Base-by-base conservation (phyloP, 192 early-diverging fungal species). In the Backusella australiensis region DNA sequence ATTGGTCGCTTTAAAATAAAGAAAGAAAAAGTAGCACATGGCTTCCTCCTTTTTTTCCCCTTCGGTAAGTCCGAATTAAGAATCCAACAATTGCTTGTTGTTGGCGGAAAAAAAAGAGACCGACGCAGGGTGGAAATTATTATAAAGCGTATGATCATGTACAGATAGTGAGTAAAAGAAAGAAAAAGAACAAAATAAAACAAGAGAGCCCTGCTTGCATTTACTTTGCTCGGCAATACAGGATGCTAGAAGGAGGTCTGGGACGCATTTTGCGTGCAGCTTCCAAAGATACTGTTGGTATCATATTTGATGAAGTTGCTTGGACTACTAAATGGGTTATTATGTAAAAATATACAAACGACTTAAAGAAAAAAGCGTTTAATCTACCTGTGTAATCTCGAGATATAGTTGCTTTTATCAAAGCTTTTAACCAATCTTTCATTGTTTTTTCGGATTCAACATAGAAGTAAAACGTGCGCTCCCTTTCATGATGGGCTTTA, bases 321-420 rank as follows among this genome's bases (percentile, higher is more conserved):
- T 87, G 88, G 0, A 87, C 88, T 21, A 87, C 77, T 11, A 90
- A 84, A 36, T 86, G 89, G 0, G 87, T 86, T 52, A 39, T 14
- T 44, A 73, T 36, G 29, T 32, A n/a, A 4, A 38, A 35, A 34
- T 35, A 26, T 29, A 34, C 49, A 21, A 35, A 15, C 29, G 17
- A 52, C 19, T 15, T 23, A 17, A 17, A 17, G 23, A 56, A 29
- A 21, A 23, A 39, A 39, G 11, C 11, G 11, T 39, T 12, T 12
- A 1, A 17, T 17, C 59, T 79, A 83, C 81, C 75, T 66, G 36
- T 79, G n/a, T 77, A 80, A 65, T 89, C 88, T 7, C 88, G 80
- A 26, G 82, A 78, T 73, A 90, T 90, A 0, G 89, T 90, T 21
- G 87, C 87, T 75, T 90, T 90, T 80, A 89, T 86, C 75, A 90